phyloP scores from a whole-genome alignment of 768 basidiomycete genomes.

The Trametes maxima region DNA sequence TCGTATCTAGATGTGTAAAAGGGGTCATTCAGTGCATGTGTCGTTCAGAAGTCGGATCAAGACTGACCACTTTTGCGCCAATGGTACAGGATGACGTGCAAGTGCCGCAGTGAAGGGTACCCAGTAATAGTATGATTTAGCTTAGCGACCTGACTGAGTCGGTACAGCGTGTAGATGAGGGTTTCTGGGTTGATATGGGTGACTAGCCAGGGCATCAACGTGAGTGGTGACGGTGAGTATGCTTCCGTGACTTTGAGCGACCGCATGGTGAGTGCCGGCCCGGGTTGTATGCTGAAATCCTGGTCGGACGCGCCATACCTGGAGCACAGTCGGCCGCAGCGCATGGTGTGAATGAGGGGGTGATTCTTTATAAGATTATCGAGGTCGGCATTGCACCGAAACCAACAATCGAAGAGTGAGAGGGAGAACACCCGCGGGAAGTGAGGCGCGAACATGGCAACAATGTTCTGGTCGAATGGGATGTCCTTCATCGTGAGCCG shows the following conservation, averaged over 20 bases:
- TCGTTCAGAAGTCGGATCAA: too few relatives aligned
- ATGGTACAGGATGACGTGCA: constrained; percentile 17
- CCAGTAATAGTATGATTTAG: constrained; percentile 13
- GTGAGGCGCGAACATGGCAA: constrained; percentile 2
- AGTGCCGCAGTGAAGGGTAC: constrained; percentile 9
- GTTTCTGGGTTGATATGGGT: constrained; percentile 10
- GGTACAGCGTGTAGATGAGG: constrained; percentile 18
- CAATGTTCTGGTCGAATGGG: constrained; percentile 5
- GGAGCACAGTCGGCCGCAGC: constrained; percentile 17
- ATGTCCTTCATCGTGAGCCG: constrained; percentile 14
- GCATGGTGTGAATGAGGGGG: constrained; percentile 13
- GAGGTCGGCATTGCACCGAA: constrained; percentile 17
- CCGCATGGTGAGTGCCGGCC: neutral
- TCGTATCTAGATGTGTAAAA: neutral
- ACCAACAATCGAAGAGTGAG: constrained; percentile 23
- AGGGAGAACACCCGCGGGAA: constrained; percentile 13
- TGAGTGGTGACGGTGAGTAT: constrained; percentile 17
- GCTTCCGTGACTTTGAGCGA: constrained; percentile 20
- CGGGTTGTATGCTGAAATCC: neutral
- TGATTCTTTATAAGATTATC: constrained; percentile 9
- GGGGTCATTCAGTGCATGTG: neutral
- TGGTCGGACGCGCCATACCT: constrained; percentile 6
- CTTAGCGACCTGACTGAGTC: constrained; percentile 16
- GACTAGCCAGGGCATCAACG: constrained; percentile 20
- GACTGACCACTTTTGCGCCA: constrained; percentile 18